These are phyloP conservation scores for Xylaria sp. DNA, from an alignment of 2,329 filamentous ascomycete genomes.

Conservation along the genomic window DNA sequence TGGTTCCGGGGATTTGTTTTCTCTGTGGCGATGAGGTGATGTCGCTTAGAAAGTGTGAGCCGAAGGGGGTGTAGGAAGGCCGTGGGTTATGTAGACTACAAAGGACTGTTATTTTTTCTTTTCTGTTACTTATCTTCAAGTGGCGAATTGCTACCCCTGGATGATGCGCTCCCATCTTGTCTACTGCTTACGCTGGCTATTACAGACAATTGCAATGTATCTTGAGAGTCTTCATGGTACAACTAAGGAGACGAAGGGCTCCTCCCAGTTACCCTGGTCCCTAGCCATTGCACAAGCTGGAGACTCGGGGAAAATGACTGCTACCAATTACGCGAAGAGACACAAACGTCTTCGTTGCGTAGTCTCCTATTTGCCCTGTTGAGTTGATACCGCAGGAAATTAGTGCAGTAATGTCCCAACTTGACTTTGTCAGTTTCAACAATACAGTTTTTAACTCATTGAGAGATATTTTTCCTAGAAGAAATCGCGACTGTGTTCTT, in stretches of 20 bases:
- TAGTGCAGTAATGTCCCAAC: background rate
- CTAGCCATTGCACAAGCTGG: background rate
- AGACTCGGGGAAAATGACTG: too few species aligned
- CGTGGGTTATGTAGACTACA: background rate
- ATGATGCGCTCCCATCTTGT: background rate
- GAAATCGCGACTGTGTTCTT: background rate
- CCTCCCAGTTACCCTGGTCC: too few species aligned
- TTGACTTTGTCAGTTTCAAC: background rate
- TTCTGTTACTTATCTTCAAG: background rate
- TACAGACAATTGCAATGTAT: background rate
- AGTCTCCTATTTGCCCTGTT: background rate
- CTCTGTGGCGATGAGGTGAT: slow-evolving; percentile 11
- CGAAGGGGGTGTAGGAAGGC: slow-evolving; percentile 6
- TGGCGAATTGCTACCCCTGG: background rate
- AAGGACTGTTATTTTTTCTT: background rate
- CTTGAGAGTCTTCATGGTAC: background rate
- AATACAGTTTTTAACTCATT: background rate
- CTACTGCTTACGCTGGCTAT: background rate
- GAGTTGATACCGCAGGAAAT: too few species aligned
- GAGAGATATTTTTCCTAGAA: background rate
- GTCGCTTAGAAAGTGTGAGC: background rate
- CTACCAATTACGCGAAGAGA: too few species aligned
- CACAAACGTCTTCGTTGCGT: background rate
- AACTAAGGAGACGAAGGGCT: too few species aligned
- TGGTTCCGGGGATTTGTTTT: slow-evolving; percentile 12